Evolutionary conservation across 164 flowering plant species (phyloP), one percentile per base, ranked within the genome.

Genomic region (Chloranthus sessilifolius): DNA sequence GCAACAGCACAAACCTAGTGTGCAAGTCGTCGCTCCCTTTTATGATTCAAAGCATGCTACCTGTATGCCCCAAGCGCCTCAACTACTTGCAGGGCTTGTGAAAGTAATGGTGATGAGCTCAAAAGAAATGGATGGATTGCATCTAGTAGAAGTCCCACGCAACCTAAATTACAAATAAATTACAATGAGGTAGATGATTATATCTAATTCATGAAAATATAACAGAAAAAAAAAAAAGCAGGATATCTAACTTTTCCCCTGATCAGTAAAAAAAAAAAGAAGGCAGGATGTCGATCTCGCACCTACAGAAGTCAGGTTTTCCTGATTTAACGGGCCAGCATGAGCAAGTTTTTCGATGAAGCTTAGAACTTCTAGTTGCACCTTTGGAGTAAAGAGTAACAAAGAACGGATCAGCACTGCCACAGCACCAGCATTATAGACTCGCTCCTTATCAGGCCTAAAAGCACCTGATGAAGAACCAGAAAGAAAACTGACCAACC

Each of bases 61-160:
- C 99, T 83, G 60, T 83, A 85, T 22, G 99, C 81, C 47, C 99
- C 99, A 53, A 94, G 95, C 66, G 78, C 82, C 69, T 89, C 94
- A 69, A 94, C 94, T 61, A 87, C 81, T 71, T 75, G 77, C 68
- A 94, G 57, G 34, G 85, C 80, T 71, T 85, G 77, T 27, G 68
- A 67, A 46, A 87, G 87, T 52, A 94, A 54, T 28, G 96, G 80
- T 5, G 97, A 94, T 43, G 96, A 81, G 20, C 90, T 78, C 19
- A 57, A 62, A 47, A 94, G 80, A 68, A 89, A 87, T 25, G 99
- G 97, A 33, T 75, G 78, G 47, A 94, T 76, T 22, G 59, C 83
- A 71, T 94, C 97, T 64, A 94, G 61, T 3, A 94, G 65, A 64
- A 94, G 94, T 63, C 88, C 97, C 65, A 94, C 85, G 47, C 95